Evolutionary conservation across 2,329 filamentous ascomycete species (phyloP).

Genomic region (Verticillium klebahnii): DNA sequence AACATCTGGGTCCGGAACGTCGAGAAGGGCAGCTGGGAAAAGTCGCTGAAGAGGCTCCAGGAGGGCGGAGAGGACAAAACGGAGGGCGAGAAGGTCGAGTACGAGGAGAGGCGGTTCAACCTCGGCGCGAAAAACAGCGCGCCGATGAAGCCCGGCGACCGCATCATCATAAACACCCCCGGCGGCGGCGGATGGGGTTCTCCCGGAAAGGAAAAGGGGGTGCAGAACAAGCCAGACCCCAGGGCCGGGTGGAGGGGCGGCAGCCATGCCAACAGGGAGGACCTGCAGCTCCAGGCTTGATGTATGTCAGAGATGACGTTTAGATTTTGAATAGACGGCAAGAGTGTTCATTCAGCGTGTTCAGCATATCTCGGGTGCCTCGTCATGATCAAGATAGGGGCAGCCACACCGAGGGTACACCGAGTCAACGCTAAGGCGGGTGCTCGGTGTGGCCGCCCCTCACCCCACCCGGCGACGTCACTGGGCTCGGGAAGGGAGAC

Average conservation of each 20-base stretch:
- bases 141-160: slow-evolving; percentile 69
- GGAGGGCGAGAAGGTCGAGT: slow-evolving; percentile 32
- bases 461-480: background rate
- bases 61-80: slow-evolving; percentile 15
- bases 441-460: background rate
- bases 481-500: background rate
- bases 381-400: background rate
- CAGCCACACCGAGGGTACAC: background rate
- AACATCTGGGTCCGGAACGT: slow-evolving; percentile 85
- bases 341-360: background rate
- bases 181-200: slow-evolving; percentile 75
- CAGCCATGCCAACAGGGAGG: slow-evolving; percentile 52
- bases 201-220: slow-evolving; percentile 51
- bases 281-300: slow-evolving; percentile 53
- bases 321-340: background rate
- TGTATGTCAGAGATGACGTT: background rate
- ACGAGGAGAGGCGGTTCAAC: slow-evolving; percentile 62
- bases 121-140: slow-evolving; percentile 77
- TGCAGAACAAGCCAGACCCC: slow-evolving; percentile 48
- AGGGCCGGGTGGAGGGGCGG: slow-evolving; percentile 50
- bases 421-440: background rate
- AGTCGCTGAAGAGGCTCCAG: slow-evolving; percentile 34
- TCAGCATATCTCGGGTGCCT: background rate
- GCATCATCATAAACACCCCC: slow-evolving; percentile 73
- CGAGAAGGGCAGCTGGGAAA: slow-evolving; percentile 48